Percentiles rank a stretch among this genome's conserved stretches.
phyloP scores from a whole-genome alignment of 2,329 filamentous ascomycete genomes.

The Beauveria asiatica region DNA sequence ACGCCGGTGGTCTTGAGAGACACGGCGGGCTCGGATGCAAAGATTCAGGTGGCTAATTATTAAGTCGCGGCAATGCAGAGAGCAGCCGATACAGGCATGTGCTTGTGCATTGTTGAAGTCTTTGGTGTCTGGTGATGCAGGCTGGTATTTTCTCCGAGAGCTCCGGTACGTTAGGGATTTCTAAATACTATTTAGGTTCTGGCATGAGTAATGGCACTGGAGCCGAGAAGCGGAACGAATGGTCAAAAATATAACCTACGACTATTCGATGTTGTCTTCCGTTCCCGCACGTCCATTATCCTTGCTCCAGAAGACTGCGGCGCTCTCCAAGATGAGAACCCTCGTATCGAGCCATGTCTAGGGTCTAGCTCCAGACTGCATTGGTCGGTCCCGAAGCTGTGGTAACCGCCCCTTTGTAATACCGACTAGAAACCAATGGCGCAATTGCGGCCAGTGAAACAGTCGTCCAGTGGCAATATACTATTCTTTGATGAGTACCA shows the following conservation, averaged over 20 bases:
- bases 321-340: neutral
- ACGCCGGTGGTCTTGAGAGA: neutral
- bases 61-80: neutral
- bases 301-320: no score
- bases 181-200: no score
- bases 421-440: neutral
- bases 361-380: neutral
- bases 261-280: no score
- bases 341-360: neutral
- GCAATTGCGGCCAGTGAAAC: neutral
- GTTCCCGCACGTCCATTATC: no score
- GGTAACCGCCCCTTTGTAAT: neutral
- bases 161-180: no score
- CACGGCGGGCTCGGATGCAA: constrained; percentile 4
- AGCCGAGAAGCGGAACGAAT: neutral
- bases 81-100: neutral
- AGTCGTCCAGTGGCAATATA: neutral
- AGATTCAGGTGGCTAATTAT: neutral
- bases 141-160: no score
- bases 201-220: no score
- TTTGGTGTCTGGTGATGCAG: neutral
- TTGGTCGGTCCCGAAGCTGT: constrained; percentile 5
- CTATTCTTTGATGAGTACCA: neutral
- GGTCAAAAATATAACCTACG: no score
- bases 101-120: neutral